Percentiles rank a stretch among this genome's conserved stretches.
Conservation (phyloP, 495 filamentous ascomycete species). For the Hypoxylon rickii region DNA sequence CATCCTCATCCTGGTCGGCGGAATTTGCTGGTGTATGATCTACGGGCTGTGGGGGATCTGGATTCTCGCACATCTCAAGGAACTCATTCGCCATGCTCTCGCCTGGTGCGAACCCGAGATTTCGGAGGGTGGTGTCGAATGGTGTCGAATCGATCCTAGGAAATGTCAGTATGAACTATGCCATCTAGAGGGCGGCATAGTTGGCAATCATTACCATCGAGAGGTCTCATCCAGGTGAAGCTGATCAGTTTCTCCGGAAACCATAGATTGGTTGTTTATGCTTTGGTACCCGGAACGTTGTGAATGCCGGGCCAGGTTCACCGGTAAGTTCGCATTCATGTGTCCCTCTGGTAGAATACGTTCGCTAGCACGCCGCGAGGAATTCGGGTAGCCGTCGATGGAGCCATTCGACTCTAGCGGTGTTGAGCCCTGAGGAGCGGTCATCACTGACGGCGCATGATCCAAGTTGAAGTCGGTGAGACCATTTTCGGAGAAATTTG, state of each 20-base stretch:
- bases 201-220: constrained; percentile 29
- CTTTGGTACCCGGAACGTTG: constrained; percentile 10
- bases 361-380: constrained; percentile 11
- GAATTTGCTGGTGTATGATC: constrained; percentile 29
- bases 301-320: constrained; percentile 14
- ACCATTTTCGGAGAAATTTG: constrained; percentile 9
- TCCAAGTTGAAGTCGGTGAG: constrained; percentile 12
- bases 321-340: constrained; percentile 11
- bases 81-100: constrained; percentile 40
- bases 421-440: constrained; percentile 16
- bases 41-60: constrained; percentile 38
- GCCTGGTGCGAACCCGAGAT: constrained; percentile 38
- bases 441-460: constrained; percentile 3
- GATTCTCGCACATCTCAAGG: constrained; percentile 39
- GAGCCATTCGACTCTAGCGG: constrained; percentile 32
- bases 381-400: constrained; percentile 14
- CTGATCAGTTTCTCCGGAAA: no score
- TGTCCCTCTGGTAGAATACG: constrained; percentile 7
- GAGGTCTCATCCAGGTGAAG: constrained; percentile 34
- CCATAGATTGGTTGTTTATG: no score
- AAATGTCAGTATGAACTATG: constrained; percentile 5
- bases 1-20: constrained; percentile 38
- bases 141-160: constrained; percentile 38
- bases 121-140: constrained; percentile 36
- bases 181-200: not conserved